A percentile compares a stretch with the other conserved stretches of the same genome.
phyloP scores from a whole-genome alignment of 441 rosid species.

The Bocquillonia castaneifolia region DNA sequence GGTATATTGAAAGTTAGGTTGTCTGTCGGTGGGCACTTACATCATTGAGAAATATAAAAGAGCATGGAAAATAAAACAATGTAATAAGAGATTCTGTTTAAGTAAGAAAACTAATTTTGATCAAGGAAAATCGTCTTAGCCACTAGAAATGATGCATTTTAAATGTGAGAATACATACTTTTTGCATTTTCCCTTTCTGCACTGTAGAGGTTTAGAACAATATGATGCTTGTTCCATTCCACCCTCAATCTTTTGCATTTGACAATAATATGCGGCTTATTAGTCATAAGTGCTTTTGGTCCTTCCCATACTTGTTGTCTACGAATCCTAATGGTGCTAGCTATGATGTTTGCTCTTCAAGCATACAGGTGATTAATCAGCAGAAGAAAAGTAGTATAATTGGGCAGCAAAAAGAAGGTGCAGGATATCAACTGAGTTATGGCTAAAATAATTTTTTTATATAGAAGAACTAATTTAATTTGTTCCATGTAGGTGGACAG shows the following conservation, averaged over 20 bases:
- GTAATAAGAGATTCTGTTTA: neutral
- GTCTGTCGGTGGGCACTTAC: neutral
- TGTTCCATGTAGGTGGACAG: neutral
- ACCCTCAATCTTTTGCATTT: neutral
- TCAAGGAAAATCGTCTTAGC: neutral
- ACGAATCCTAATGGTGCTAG: neutral
- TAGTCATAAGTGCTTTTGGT: neutral
- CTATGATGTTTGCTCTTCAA: neutral
- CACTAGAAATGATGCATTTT: neutral
- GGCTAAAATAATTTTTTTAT: neutral
- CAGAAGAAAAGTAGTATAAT: neutral
- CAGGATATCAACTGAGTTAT: neutral
- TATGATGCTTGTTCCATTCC: neutral
- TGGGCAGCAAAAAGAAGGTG: slow-evolving; percentile 5
- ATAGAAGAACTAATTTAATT: slow-evolving; percentile 3
- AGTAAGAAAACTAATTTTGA: neutral
- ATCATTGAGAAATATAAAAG: neutral
- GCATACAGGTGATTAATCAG: slow-evolving; percentile 4
- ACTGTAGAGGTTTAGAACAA: neutral
- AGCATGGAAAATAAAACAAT: neutral
- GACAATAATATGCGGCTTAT: neutral
- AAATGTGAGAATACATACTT: too few species aligned
- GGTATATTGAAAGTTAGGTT: neutral
- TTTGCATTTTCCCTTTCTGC: too few species aligned
- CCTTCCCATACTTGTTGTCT: neutral